Conservation (phyloP, 805 yeast species). For the Saturnispora ahearnii region DNA sequence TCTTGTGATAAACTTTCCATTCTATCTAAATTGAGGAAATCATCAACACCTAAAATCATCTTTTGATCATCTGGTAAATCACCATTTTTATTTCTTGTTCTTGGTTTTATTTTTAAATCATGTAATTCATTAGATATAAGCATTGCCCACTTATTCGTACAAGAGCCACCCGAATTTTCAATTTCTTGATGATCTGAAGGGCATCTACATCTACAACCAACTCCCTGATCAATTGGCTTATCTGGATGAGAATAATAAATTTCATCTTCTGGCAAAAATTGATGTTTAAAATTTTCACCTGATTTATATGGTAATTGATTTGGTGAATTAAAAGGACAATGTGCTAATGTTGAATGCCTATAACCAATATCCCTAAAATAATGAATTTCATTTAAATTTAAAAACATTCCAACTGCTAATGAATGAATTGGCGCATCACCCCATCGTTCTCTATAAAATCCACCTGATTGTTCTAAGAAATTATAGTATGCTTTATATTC, state of each 20-base stretch:
- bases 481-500: constrained; percentile 60
- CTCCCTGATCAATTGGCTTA: constrained; percentile 11
- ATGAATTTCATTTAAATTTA: constrained; percentile 64
- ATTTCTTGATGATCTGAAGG: constrained; percentile 45
- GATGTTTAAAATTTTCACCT: constrained; percentile 27
- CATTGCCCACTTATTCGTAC: constrained; percentile 43
- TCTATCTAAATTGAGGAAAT: constrained; percentile 22
- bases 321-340: constrained; percentile 70
- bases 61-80: constrained; percentile 1
- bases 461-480: constrained; percentile 61
- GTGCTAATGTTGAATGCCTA: constrained; percentile 68
- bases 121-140: constrained; percentile 22
- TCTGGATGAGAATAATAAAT: constrained; percentile 29
- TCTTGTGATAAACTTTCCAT: constrained; percentile 21
- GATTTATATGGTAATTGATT: constrained; percentile 39
- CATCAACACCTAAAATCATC: constrained; percentile 10
- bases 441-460: constrained; percentile 90
- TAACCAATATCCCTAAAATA: constrained; percentile 93
- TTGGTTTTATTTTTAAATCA: not conserved
- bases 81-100: not conserved
- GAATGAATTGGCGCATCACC: constrained; percentile 97
- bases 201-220: constrained; percentile 83
- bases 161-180: constrained; percentile 46
- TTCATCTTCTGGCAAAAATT: constrained; percentile 29
- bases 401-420: constrained; percentile 69